Evolutionary conservation across 257 asterid species (phyloP).

Genomic region (Solanum ossicruentum): DNA sequence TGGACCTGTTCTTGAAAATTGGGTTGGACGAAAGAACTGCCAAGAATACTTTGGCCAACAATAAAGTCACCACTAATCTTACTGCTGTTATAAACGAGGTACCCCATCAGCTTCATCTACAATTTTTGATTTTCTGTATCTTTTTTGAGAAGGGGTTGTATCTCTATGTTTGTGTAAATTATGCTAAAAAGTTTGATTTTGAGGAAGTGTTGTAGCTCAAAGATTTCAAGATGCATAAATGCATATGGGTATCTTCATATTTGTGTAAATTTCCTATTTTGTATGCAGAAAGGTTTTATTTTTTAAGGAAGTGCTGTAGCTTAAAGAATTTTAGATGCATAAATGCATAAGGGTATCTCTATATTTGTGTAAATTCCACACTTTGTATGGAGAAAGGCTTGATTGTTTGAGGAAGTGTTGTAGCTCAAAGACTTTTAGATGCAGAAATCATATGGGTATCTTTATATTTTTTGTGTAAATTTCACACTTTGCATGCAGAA

Average conservation of each 20-base stretch:
- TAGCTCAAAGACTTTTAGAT: neutral
- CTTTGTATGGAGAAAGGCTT: neutral
- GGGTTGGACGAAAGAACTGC: constrained; percentile 40
- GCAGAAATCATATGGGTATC: neutral
- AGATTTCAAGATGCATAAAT: neutral
- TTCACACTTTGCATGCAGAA: neutral
- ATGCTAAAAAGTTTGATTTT: neutral
- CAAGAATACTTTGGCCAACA: constrained; percentile 32
- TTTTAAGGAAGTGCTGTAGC: neutral
- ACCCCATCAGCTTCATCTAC: neutral
- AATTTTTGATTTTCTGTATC: neutral
- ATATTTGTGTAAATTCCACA: neutral
- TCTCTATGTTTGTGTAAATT: too few relatives aligned
- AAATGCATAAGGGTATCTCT: neutral
- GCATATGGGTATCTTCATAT: neutral
- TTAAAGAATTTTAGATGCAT: neutral
- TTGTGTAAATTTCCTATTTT: neutral
- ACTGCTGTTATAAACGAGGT: constrained; percentile 40
- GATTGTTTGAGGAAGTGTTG: neutral
- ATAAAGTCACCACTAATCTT: constrained; percentile 29
- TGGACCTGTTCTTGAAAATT: constrained; percentile 26
- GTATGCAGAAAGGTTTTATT: neutral
- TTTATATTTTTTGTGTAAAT: neutral
- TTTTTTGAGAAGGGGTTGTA: neutral
- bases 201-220: neutral